Base-by-base conservation (phyloP, 371 early-diverging fungal species). In the Chytridium lagenaria region DNA sequence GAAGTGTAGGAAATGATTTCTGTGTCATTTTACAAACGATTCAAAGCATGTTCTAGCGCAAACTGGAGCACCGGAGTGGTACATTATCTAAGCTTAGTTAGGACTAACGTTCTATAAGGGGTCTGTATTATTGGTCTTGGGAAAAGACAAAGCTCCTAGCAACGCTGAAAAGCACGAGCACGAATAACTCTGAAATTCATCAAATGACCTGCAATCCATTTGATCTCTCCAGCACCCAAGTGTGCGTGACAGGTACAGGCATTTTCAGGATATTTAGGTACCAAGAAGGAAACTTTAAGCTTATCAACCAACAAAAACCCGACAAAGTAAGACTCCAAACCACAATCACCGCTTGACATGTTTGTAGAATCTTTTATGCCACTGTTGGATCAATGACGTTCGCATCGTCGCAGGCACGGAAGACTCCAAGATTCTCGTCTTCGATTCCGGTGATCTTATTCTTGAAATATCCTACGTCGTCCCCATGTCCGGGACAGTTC, bases 31-130 rank as follows among this genome's bases (percentile, higher is more conserved):
- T 63, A 68, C 83, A 19, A 70, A 72, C 23, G 83, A 85, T 76
- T 65, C 71, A 7, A 78, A 74, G 22, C 57, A 77, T 52, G 49
- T 85, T 22, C 22, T 82, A 38, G 84, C 80, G 38, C 86, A 85
- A 74, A 67, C 77, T 23, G 77, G 73, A 5, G 83, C 74, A 1
- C 86, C 86, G 1, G 86, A 85, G 22, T 85, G 84, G 83, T 82
- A 72, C 19, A 39, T 51, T 61, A 34, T 34, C 1, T 1, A 51
- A 0, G 10, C 28, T 40, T 22, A 7, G 12, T 19, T 33, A n/a
- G n/a, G n/a, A 1, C 15, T 28, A 26, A 23, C 15, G 1, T 44
- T 26, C 15, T 31, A 1, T n/a, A 51, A 84, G 84, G 85, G 59
- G 44, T 31, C 36, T 85, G 28, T 81, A 78, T 65, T 76, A 77